phyloP scores from a whole-genome alignment of 169 alveolate genomes.

The Eimeria tenella region DNA sequence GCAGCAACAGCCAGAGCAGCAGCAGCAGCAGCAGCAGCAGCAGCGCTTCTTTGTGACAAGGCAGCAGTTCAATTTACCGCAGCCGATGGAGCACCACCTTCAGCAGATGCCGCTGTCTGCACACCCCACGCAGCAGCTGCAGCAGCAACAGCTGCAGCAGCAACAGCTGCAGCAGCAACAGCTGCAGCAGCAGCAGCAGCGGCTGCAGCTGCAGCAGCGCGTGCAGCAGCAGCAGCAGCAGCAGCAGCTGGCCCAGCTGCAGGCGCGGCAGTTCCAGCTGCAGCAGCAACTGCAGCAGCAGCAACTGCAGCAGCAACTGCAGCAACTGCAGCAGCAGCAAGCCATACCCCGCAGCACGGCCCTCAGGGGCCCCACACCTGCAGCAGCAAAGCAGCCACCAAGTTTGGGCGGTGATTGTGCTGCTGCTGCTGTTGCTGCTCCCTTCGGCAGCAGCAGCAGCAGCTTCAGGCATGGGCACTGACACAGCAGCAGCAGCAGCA shows the following conservation, averaged over 20 bases:
- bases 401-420: neutral
- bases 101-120: neutral
- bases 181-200: slow-evolving; percentile 43
- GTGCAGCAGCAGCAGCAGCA: slow-evolving; percentile 35
- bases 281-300: slow-evolving; percentile 23
- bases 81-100: neutral
- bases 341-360: neutral
- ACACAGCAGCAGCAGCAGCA: neutral
- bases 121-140: no score
- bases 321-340: no score
- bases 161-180: neutral
- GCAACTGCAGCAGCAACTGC: neutral
- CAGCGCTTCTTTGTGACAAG: neutral
- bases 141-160: neutral
- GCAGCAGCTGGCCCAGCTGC: slow-evolving; percentile 24
- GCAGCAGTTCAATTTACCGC: neutral
- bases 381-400: neutral
- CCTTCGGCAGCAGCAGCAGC: neutral
- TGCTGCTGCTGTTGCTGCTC: neutral
- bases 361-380: neutral
- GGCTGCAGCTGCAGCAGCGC: slow-evolving; percentile 32
- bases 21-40: neutral
- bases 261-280: neutral
- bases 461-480: no score
- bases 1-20: slow-evolving; percentile 11